Evolutionary conservation across 129 eudicot genomes (phyloP).

Genomic region (Tanacetum coccineum): DNA sequence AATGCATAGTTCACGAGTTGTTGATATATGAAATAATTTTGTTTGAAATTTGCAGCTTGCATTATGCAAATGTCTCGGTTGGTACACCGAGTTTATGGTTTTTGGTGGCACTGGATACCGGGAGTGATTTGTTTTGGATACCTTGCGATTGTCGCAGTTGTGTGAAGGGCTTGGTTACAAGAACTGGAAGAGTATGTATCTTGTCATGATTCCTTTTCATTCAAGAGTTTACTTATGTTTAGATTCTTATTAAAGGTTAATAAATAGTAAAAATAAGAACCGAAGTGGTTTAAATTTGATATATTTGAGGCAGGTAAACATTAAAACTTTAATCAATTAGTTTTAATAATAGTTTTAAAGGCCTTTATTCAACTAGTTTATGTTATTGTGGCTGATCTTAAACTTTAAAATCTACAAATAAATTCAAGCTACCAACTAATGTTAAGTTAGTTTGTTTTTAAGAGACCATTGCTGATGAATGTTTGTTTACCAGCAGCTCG

Average conservation of each 20-base stretch:
- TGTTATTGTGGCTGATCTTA: too few relatives aligned
- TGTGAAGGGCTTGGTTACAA: constrained; percentile 37
- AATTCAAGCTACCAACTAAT: neutral
- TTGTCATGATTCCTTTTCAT: neutral
- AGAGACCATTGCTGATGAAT: neutral
- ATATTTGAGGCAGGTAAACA: too few relatives aligned
- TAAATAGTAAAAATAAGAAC: too few relatives aligned
- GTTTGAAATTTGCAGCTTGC: constrained; percentile 62
- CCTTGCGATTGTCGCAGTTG: constrained; percentile 88
- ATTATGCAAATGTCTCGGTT: constrained; percentile 78
- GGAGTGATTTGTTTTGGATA: constrained; percentile 92
- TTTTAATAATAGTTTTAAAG: too few relatives aligned
- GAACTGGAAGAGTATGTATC: constrained; percentile 51
- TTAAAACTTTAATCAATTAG: too few relatives aligned
- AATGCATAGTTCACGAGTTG: neutral
- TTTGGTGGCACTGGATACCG: constrained; percentile 96
- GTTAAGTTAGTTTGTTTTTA: neutral
- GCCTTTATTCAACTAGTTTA: too few relatives aligned
- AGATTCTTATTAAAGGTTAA: neutral
- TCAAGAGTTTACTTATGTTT: constrained; percentile 1
- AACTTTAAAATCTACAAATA: too few relatives aligned
- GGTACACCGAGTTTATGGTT: constrained; percentile 79
- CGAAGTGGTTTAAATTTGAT: too few relatives aligned
- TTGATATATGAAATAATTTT: constrained; percentile 1
- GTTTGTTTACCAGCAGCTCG: constrained; percentile 36